Percentiles rank a stretch among this genome's conserved stretches.
Conservation (phyloP, 495 filamentous ascomycete genomes). For the Bacidia gigantensis region DNA sequence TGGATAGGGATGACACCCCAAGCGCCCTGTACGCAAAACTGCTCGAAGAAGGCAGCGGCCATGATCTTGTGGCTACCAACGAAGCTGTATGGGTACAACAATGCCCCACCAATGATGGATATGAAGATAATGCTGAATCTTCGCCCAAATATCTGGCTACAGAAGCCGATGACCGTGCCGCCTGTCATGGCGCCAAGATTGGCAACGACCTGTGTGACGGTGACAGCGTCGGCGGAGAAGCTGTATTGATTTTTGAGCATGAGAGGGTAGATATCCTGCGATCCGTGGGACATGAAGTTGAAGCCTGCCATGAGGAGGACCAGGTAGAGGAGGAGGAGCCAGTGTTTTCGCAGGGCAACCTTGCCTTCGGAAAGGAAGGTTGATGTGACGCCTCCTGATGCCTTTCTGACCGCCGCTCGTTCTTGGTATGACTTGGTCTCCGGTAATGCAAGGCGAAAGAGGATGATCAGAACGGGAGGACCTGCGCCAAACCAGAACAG, state of each 20-base stretch:
- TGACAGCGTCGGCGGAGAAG: conserved; percentile 58
- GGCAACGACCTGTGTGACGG: conserved; percentile 71
- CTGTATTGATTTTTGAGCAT: conserved; percentile 66
- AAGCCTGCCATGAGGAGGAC: conserved; percentile 81
- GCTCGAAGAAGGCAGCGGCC: conserved; percentile 80
- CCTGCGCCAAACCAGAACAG: conserved; percentile 79
- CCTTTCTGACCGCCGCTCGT: conserved; percentile 44
- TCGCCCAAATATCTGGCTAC: conserved; percentile 67
- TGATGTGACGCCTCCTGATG: conserved; percentile 32
- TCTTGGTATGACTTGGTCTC: conserved; percentile 59
- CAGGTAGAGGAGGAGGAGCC: conserved; percentile 65
- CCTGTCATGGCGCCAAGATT: conserved; percentile 71
- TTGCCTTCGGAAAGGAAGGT: conserved; percentile 66
- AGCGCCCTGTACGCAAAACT: conserved; percentile 78
- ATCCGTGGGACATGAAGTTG: conserved; percentile 90
- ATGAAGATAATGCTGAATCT: conserved; percentile 70
- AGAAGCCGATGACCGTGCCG: conserved; percentile 66
- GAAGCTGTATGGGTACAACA: conserved; percentile 75
- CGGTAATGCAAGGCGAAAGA: conserved; percentile 60
- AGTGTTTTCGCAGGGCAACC: conserved; percentile 61
- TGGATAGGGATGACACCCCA: conserved; percentile 81
- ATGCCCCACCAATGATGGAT: conserved; percentile 58
- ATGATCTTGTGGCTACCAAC: conserved; percentile 47
- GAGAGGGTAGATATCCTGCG: conserved; percentile 82
- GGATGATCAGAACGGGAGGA: conserved; percentile 67